Conservation (phyloP, 1,284 basidiomycete genomes). For the Cystobasidium pallidum region DNA sequence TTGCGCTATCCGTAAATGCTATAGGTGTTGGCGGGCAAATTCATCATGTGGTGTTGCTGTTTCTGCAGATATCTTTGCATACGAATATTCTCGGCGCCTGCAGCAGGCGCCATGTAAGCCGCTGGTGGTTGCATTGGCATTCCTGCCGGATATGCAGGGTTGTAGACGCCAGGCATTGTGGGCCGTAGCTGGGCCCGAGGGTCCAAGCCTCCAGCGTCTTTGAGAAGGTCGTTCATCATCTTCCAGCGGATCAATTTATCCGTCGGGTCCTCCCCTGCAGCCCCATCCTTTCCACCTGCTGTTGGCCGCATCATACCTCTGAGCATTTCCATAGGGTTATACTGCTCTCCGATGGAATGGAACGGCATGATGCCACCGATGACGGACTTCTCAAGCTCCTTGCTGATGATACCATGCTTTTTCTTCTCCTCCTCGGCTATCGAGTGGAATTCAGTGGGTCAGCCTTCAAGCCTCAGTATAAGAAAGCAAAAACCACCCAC, state of each 20-base stretch:
- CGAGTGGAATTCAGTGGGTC: neutral
- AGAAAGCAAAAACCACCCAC: neutral
- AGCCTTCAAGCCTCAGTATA: neutral
- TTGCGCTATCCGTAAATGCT: neutral
- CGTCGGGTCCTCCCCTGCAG: conserved; percentile 13
- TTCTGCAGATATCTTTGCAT: conserved; percentile 21
- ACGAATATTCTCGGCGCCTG: neutral
- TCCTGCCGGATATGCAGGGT: neutral
- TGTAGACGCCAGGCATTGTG: neutral
- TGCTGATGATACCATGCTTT: conserved; percentile 33
- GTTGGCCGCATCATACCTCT: conserved; percentile 26
- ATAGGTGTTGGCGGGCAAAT: conserved; percentile 3
- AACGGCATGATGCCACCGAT: conserved; percentile 29
- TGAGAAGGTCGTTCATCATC: conserved; percentile 28
- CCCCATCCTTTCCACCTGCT: conserved; percentile 1
- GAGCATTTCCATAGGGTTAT: conserved; percentile 35
- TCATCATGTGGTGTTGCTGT: conserved; percentile 10
- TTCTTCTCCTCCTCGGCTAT: conserved; percentile 27
- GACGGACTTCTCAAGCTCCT: conserved; percentile 24
- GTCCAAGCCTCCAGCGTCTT: conserved; percentile 16
- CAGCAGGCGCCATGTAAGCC: neutral
- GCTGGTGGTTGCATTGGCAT: neutral
- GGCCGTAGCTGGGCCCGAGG: neutral
- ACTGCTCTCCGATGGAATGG: conserved; percentile 31
- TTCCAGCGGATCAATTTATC: conserved; percentile 27